These are phyloP conservation scores for Pleurotus giganteus DNA, from an alignment of 768 basidiomycete genomes.

Conservation along the genomic window DNA sequence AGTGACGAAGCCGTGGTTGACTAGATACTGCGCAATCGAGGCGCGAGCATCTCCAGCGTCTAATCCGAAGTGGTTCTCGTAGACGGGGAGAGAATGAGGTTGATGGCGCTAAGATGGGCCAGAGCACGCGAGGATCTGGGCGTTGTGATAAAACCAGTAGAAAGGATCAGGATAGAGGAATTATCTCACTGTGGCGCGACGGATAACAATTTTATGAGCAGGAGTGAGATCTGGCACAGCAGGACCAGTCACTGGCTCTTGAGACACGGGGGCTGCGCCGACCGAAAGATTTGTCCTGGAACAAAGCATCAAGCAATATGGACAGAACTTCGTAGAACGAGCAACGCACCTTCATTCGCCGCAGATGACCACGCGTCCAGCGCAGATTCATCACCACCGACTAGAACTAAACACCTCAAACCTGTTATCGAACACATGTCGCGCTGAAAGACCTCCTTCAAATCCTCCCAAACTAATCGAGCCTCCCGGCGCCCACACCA, in stretches of 20 bases:
- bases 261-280: conserved; percentile 32
- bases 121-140: conserved; percentile 46
- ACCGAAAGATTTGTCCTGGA: conserved; percentile 39
- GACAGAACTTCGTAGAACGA: neutral
- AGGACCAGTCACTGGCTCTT: conserved; percentile 66
- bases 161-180: neutral
- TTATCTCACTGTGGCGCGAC: conserved; percentile 45
- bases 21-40: neutral
- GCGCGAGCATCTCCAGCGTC: conserved; percentile 23
- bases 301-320: conserved; percentile 1
- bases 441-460: conserved; percentile 48
- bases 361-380: conserved; percentile 45
- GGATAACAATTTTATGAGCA: conserved; percentile 54
- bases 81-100: conserved; percentile 39
- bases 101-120: conserved; percentile 50
- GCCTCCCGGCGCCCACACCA: conserved; percentile 56
- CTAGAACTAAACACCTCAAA: conserved; percentile 62
- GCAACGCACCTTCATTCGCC: conserved; percentile 21
- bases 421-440: conserved; percentile 55
- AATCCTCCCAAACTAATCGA: conserved; percentile 34
- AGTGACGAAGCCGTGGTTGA: conserved; percentile 40
- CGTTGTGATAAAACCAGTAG: neutral
- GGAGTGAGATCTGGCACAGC: conserved; percentile 43
- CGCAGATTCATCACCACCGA: conserved; percentile 49
- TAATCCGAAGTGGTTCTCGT: conserved; percentile 24